Evolutionary conservation across 2,329 filamentous ascomycete species (phyloP).

Genomic region (Fusarium coffeatum): DNA sequence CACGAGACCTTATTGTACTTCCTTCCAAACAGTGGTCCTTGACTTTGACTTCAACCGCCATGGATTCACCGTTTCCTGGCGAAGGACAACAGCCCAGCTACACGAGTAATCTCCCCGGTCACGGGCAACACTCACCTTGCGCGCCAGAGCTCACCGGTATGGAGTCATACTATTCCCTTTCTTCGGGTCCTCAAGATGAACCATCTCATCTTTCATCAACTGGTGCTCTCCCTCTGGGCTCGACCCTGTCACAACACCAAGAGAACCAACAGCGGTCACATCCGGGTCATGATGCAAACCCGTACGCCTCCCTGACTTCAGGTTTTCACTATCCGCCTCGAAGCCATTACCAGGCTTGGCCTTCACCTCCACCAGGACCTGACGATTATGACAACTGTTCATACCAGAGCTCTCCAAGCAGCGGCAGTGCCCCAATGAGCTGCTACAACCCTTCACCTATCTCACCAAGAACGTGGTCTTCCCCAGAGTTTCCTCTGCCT

Average conservation of each 20-base stretch:
- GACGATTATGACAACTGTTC: constrained; percentile 55
- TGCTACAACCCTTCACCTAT: constrained; percentile 47
- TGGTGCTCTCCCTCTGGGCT: constrained; percentile 35
- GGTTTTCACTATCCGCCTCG: constrained; percentile 41
- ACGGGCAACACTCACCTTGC: constrained; percentile 47
- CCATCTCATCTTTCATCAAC: constrained; percentile 41
- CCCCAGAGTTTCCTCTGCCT: constrained; percentile 41
- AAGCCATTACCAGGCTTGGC: constrained; percentile 47
- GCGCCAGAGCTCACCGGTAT: constrained; percentile 44
- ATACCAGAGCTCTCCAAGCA: constrained; percentile 50
- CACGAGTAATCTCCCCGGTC: constrained; percentile 46
- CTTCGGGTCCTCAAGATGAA: constrained; percentile 39
- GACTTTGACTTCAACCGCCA: constrained; percentile 32
- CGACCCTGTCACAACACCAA: constrained; percentile 38
- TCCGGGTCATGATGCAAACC: constrained; percentile 30
- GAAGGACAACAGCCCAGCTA: constrained; percentile 49
- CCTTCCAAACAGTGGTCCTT: constrained; percentile 27
- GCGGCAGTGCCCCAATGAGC: constrained; percentile 37
- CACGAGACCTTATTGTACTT: constrained; percentile 42
- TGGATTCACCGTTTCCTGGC: constrained; percentile 48
- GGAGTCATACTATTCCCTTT: constrained; percentile 42
- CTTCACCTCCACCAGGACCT: constrained; percentile 53
- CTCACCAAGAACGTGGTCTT: constrained; percentile 53
- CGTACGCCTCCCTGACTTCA: constrained; percentile 41
- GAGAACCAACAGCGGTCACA: constrained; percentile 28